Conservation (phyloP, 2,329 filamentous ascomycete species). For the Stachybotrys echinatus region DNA sequence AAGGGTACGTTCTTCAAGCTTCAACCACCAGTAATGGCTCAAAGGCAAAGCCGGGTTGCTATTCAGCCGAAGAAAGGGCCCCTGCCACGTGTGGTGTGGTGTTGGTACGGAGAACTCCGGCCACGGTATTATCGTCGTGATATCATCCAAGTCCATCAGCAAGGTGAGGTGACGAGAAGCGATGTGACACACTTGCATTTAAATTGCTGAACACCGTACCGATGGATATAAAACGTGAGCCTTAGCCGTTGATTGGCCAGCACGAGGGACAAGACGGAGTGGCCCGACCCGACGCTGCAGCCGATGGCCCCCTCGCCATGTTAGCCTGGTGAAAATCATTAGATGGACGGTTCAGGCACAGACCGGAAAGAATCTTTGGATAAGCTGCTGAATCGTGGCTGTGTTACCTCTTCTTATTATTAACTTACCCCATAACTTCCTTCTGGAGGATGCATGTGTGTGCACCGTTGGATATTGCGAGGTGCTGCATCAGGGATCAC, state of each 20-base stretch:
- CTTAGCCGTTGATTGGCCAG: too few relatives aligned
- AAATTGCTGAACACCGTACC: too few relatives aligned
- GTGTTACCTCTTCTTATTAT: background rate
- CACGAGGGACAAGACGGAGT: background rate
- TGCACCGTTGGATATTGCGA: background rate
- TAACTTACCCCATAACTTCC: background rate
- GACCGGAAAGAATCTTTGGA: background rate
- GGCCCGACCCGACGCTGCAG: background rate
- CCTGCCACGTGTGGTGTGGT: background rate
- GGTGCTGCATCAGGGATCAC: background rate
- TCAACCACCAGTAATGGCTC: too few relatives aligned
- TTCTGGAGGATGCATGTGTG: background rate
- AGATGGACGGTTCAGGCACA: background rate
- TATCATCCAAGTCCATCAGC: too few relatives aligned
- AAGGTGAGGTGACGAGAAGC: too few relatives aligned
- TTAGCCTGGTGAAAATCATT: background rate
- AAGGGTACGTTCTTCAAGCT: too few relatives aligned
- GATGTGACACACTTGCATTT: too few relatives aligned
- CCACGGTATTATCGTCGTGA: too few relatives aligned
- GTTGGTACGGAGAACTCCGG: background rate
- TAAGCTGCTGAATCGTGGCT: background rate
- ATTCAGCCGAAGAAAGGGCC: background rate
- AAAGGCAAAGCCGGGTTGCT: background rate
- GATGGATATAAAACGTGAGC: too few relatives aligned
- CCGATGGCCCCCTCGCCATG: background rate